A percentile compares a stretch with the other conserved stretches of the same genome.
Evolutionary conservation across 192 early-diverging fungal genomes (phyloP).

Genomic region (Coemansia sp.): DNA sequence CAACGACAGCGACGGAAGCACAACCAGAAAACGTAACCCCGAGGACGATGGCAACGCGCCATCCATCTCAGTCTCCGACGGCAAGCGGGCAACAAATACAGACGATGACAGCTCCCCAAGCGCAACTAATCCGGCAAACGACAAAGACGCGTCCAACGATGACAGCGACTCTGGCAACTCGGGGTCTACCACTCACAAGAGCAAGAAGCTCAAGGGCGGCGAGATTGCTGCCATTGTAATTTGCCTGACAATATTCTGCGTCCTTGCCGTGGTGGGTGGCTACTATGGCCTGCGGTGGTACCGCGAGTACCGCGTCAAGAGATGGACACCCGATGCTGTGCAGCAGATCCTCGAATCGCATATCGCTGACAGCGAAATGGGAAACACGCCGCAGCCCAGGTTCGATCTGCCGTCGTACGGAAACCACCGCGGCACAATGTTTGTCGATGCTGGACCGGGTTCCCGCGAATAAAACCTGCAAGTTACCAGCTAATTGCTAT

Average conservation of each 20-base stretch:
- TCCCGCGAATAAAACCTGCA: background rate
- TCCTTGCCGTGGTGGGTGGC: slow-evolving; percentile 4
- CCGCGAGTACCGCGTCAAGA: slow-evolving; percentile 7
- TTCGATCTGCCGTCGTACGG: slow-evolving; percentile 38
- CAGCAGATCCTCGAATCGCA: slow-evolving; percentile 43
- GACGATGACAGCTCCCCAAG: background rate
- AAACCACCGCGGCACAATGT: slow-evolving; percentile 30
- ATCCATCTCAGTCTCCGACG: background rate
- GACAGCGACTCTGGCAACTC: background rate
- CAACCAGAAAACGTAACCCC: background rate
- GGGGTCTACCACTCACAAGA: background rate
- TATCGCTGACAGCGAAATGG: slow-evolving; percentile 31
- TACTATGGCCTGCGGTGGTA: slow-evolving; percentile 26
- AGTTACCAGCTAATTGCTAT: too few species aligned
- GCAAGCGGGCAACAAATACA: background rate
- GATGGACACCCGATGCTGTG: slow-evolving; percentile 23
- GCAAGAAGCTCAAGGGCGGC: slow-evolving; percentile 6
- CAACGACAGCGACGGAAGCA: background rate
- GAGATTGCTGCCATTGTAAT: slow-evolving; percentile 21
- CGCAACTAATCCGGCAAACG: background rate
- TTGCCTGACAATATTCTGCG: slow-evolving; percentile 8
- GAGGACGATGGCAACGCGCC: background rate
- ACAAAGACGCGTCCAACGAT: background rate
- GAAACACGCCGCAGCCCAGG: slow-evolving; percentile 1
- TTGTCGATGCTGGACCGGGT: slow-evolving; percentile 27